These are phyloP conservation scores for Dactylella cylindrospora DNA, from an alignment of 2,329 filamentous ascomycete genomes.

Conservation along the genomic window DNA sequence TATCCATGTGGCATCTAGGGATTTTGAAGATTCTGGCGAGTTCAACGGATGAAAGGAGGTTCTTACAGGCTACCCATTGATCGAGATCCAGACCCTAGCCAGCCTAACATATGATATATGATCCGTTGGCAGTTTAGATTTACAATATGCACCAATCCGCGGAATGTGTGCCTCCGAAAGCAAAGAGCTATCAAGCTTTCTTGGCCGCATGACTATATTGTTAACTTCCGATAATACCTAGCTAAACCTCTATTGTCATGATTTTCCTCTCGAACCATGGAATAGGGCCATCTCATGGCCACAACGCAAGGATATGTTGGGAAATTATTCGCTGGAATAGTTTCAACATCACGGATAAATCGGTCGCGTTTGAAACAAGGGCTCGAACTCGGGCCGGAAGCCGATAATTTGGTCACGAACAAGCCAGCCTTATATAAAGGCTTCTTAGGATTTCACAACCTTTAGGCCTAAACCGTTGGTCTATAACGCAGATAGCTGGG, in stretches of 20 bases:
- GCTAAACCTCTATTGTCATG: constrained; percentile 9
- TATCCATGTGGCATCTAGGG: too few relatives aligned
- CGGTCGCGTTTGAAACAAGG: constrained; percentile 5
- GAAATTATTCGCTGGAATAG: background rate
- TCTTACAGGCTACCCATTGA: too few relatives aligned
- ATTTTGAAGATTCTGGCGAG: too few relatives aligned
- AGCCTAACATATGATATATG: too few relatives aligned
- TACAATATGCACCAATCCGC: background rate
- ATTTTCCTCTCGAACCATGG: constrained; percentile 21
- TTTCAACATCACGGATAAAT: constrained; percentile 35
- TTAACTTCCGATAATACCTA: constrained; percentile 21
- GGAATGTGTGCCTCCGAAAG: constrained; percentile 30
- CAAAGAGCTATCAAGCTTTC: constrained; percentile 21
- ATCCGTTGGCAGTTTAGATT: too few relatives aligned
- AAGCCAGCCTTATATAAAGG: too few relatives aligned
- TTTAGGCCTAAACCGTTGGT: too few relatives aligned
- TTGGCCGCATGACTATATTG: too few relatives aligned
- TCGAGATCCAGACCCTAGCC: too few relatives aligned
- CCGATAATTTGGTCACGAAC: constrained; percentile 1
- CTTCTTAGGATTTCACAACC: too few relatives aligned
- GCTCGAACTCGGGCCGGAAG: constrained; percentile 19
- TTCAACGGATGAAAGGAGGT: constrained; percentile 32
- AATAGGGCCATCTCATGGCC: background rate
- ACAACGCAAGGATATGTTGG: constrained; percentile 35
- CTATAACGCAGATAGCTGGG: too few relatives aligned